These are phyloP conservation scores for Tricladium varicosporioides DNA, from an alignment of 2,329 filamentous ascomycete species.

Conservation along the genomic window DNA sequence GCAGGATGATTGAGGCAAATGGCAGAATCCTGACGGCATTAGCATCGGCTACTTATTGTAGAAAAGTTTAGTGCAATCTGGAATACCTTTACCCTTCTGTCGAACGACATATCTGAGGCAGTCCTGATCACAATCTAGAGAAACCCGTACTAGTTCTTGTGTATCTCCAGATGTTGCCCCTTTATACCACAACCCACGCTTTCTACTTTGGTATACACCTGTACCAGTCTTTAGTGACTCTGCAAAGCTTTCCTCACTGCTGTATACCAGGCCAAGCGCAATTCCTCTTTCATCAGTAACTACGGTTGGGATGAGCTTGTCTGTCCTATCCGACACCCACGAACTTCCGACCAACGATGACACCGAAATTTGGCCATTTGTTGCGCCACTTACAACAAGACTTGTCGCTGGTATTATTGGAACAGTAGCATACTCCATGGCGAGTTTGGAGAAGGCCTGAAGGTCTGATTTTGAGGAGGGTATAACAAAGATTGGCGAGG, in stretches of 20 bases:
- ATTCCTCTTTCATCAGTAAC: slow-evolving; percentile 86
- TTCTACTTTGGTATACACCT: slow-evolving; percentile 91
- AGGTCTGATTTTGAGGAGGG: slow-evolving; percentile 16
- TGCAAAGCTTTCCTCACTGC: slow-evolving; percentile 83
- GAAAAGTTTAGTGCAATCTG: neutral
- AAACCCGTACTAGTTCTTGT: slow-evolving; percentile 81
- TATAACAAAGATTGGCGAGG: slow-evolving; percentile 31
- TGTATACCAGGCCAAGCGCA: slow-evolving; percentile 89
- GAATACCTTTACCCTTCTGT: slow-evolving; percentile 73
- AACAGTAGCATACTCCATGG: slow-evolving; percentile 46
- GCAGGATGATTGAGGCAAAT: slow-evolving; percentile 87
- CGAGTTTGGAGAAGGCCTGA: slow-evolving; percentile 22
- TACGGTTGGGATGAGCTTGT: slow-evolving; percentile 83
- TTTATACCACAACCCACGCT: slow-evolving; percentile 95
- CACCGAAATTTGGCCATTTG: slow-evolving; percentile 58
- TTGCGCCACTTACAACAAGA: slow-evolving; percentile 66
- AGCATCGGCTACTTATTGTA: slow-evolving; percentile 8
- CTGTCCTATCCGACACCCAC: slow-evolving; percentile 77
- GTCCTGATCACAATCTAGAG: slow-evolving; percentile 90
- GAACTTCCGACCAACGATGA: slow-evolving; percentile 69
- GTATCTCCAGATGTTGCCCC: slow-evolving; percentile 92
- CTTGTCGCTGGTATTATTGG: slow-evolving; percentile 71
- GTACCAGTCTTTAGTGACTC: slow-evolving; percentile 79
- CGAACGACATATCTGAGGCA: slow-evolving; percentile 86
- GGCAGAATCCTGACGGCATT: slow-evolving; percentile 69